Evolutionary conservation across 2,329 filamentous ascomycete species (phyloP), one percentile per base, ranked within the genome.

Genomic region (Arthrobotrys conoides): DNA sequence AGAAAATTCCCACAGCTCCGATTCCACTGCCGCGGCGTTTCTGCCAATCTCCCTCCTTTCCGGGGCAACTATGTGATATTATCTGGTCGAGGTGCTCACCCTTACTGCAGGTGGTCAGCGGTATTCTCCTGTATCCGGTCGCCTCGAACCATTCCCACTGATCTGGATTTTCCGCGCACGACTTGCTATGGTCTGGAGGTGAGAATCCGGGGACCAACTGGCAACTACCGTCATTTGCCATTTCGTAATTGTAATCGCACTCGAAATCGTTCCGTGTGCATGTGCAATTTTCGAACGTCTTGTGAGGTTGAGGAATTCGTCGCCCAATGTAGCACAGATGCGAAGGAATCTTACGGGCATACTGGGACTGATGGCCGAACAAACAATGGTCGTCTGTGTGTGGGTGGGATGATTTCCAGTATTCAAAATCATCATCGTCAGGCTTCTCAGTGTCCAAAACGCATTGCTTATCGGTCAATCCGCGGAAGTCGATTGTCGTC

Each of bases 171-270:
- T 87, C 85, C 48, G 84, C 84, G 84, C 91, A 93, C 18, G 89
- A 85, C 44, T 86, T 85, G 71, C 85, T 85, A 64, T 91, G 89
- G 81, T 92, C 87, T 6, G 87, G 86, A 12, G 92, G 91, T 9
- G 88, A 80, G 48, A 94, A 89, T 14, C 95, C 95, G 0, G 88
- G 84, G 0, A 98, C 93, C 12, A 96, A 89, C 4, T 84, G 85
- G 85, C 96, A 99, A 80, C 91, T 90, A 59, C 92, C 91, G 83
- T 94, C 92, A 30, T 86, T 88, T 84, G 92, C 89, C 57, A 92
- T 89, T 83, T 98, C 91, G 84, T 90, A 99, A 85, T 99, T 99
- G 87, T 93, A 99, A 83, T 96, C 95, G 85, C 96, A 99, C 88
- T 99, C 96, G 83, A 91, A 99, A 85, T 99, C 96, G 75, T 90